A percentile compares a stretch with the other conserved stretches of the same genome.
These are phyloP conservation scores for Trichoderma pleuroti DNA, from an alignment of 2,329 filamentous ascomycete species.

Conservation along the genomic window DNA sequence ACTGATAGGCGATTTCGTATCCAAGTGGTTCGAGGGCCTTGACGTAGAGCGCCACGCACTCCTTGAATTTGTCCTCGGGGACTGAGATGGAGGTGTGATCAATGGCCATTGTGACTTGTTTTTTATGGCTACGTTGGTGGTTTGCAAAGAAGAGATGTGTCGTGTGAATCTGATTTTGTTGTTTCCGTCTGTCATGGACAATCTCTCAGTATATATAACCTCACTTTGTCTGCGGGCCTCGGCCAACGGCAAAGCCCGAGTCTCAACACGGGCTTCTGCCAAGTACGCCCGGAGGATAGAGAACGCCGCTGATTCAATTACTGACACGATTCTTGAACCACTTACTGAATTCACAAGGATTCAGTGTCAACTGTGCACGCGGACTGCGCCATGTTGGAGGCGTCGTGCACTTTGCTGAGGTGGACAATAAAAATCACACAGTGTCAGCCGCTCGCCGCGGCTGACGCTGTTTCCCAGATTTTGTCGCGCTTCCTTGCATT, in stretches of 20 bases:
- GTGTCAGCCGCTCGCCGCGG: neutral
- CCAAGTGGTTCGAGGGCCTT: constrained; percentile 36
- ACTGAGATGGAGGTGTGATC: constrained; percentile 34
- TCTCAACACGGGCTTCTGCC: neutral
- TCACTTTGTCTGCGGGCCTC: neutral
- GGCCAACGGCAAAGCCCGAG: neutral
- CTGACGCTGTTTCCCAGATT: neutral
- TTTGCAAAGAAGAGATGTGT: neutral
- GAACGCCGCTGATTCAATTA: neutral
- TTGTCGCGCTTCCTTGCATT: neutral
- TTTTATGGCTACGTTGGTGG: neutral
- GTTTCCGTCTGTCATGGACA: neutral
- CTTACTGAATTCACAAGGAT: neutral
- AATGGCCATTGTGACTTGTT: constrained; percentile 33
- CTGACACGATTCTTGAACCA: neutral
- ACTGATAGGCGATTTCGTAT: constrained; percentile 31
- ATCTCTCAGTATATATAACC: neutral
- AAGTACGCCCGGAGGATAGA: neutral
- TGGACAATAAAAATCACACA: neutral
- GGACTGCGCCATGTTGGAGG: neutral
- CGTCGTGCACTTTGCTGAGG: neutral
- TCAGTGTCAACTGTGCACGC: neutral
- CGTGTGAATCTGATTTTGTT: neutral
- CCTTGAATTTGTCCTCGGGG: constrained; percentile 28
- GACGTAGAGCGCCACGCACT: constrained; percentile 34